Conservation (phyloP, 2,329 filamentous ascomycete genomes). For the Sporothrix pseudoabietina region DNA sequence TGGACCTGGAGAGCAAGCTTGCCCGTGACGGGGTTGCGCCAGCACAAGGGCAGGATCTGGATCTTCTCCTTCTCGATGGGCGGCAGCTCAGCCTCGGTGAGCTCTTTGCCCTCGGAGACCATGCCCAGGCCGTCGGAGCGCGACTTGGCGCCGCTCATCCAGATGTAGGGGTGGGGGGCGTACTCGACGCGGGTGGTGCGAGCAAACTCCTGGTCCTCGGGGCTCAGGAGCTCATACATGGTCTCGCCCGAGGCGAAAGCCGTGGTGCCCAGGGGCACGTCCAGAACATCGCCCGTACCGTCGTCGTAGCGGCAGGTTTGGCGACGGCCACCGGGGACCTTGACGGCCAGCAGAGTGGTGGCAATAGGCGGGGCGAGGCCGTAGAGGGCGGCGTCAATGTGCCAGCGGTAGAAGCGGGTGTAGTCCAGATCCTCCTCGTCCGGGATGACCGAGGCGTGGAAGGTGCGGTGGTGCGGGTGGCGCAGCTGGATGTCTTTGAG, state of each 20-base stretch:
- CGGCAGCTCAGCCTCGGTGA: slow-evolving; percentile 62
- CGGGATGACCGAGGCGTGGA: slow-evolving; percentile 67
- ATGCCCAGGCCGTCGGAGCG: slow-evolving; percentile 71
- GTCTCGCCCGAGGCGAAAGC: slow-evolving; percentile 72
- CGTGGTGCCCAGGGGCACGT: slow-evolving; percentile 74
- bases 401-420: slow-evolving; percentile 72
- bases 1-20: slow-evolving; percentile 72
- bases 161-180: slow-evolving; percentile 77
- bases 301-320: slow-evolving; percentile 71
- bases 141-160: slow-evolving; percentile 72
- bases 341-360: slow-evolving; percentile 73
- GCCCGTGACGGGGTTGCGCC: slow-evolving; percentile 73
- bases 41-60: slow-evolving; percentile 73
- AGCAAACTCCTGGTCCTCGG: slow-evolving; percentile 67
- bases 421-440: slow-evolving; percentile 52
- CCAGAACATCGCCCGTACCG: slow-evolving; percentile 64
- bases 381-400: slow-evolving; percentile 78
- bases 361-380: slow-evolving; percentile 72
- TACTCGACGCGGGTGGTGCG: slow-evolving; percentile 71
- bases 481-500: slow-evolving; percentile 66
- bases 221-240: slow-evolving; percentile 69
- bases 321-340: slow-evolving; percentile 61
- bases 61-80: slow-evolving; percentile 66
- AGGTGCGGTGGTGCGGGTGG: slow-evolving; percentile 77
- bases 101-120: slow-evolving; percentile 57